Conservation (phyloP, 192 early-diverging fungal species). For the Coemansia biformis region DNA sequence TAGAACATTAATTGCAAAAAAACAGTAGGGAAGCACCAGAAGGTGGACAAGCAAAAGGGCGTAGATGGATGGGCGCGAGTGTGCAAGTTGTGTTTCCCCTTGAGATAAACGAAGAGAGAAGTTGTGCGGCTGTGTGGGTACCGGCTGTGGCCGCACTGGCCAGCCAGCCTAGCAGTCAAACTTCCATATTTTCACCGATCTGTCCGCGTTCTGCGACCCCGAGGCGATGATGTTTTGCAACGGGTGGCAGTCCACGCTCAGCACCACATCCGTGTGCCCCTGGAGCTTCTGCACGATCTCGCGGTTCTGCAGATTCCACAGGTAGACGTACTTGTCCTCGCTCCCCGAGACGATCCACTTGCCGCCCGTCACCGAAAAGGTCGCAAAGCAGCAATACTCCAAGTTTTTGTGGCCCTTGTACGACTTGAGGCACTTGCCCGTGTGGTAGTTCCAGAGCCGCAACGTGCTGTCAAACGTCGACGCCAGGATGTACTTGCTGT, state of each 20-base stretch:
- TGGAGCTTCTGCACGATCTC: slow-evolving; percentile 91
- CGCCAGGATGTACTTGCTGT: slow-evolving; percentile 97
- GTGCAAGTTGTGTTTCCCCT: neutral
- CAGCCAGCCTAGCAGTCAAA: slow-evolving; percentile 39
- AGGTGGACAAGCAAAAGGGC: no score
- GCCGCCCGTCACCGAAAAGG: slow-evolving; percentile 84
- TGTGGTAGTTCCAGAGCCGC: slow-evolving; percentile 89
- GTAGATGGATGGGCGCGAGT: no score
- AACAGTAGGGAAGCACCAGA: no score
- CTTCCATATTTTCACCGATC: slow-evolving; percentile 81
- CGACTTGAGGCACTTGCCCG: slow-evolving; percentile 92
- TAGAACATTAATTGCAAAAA: no score
- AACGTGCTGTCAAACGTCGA: slow-evolving; percentile 90
- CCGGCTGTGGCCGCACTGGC: no score
- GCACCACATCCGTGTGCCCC: slow-evolving; percentile 89
- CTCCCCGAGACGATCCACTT: slow-evolving; percentile 93
- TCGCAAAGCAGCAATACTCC: slow-evolving; percentile 89
- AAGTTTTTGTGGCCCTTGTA: slow-evolving; percentile 89
- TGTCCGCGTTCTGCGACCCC: slow-evolving; percentile 85
- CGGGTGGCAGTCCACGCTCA: slow-evolving; percentile 92
- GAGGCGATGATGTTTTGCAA: slow-evolving; percentile 93
- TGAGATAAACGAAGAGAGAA: no score
- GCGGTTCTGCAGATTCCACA: slow-evolving; percentile 96
- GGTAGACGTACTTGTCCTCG: slow-evolving; percentile 90
- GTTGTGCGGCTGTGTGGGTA: no score